Evolutionary conservation across 768 basidiomycete species (phyloP).

Genomic region (Boletus speciosus): DNA sequence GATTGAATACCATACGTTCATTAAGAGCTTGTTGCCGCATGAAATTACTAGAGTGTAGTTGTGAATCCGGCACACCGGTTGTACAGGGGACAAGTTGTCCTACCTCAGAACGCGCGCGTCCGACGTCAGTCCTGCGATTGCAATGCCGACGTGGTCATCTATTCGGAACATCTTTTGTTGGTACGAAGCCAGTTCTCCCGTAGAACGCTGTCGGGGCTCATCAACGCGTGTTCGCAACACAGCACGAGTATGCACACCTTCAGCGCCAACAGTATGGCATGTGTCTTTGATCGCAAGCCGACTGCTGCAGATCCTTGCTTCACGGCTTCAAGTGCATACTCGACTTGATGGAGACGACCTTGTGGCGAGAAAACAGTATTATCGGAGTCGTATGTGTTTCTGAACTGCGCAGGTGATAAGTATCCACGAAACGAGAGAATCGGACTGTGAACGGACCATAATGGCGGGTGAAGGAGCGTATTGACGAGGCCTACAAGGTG

Average conservation of each 20-base stretch:
- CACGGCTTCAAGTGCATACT: conserved; percentile 98
- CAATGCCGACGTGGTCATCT: conserved; percentile 99
- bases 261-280: conserved; percentile 86
- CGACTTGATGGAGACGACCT: conserved; percentile 94
- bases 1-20: conserved; percentile 91
- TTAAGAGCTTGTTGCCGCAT: conserved; percentile 99
- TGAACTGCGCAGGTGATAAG: conserved; percentile 51
- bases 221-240: neutral
- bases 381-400: conserved; percentile 98
- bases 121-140: conserved; percentile 97
- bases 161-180: conserved; percentile 99
- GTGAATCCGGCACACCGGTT: neutral
- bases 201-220: conserved; percentile 70
- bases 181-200: conserved; percentile 97
- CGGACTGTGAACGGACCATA: conserved; percentile 28
- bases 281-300: conserved; percentile 91
- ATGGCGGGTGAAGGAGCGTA: conserved; percentile 17
- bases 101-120: conserved; percentile 97
- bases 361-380: conserved; percentile 97
- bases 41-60: conserved; percentile 68
- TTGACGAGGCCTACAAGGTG: conserved; percentile 18
- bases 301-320: conserved; percentile 99
- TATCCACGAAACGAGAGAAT: neutral
- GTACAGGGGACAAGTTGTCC: neutral
- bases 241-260: conserved; percentile 55